Percentiles rank a stretch among this genome's conserved stretches.
phyloP scores from a whole-genome alignment of 1,284 basidiomycete species.

The Ustilago bromivora region DNA sequence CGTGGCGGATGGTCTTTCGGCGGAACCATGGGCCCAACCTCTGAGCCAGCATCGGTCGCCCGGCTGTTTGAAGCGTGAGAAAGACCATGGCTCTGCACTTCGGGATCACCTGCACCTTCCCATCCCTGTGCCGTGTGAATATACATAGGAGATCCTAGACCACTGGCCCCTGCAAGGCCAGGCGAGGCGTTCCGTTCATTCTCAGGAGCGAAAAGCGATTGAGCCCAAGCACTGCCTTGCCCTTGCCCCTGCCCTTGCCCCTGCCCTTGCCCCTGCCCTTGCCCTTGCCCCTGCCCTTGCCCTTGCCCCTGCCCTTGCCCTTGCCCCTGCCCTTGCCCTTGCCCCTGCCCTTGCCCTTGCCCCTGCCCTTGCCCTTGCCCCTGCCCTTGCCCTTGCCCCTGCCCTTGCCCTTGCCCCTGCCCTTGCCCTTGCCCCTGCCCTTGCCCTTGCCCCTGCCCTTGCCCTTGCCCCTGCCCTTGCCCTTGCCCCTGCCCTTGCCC shows the following conservation, averaged over 20 bases:
- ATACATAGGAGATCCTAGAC: constrained; percentile 16
- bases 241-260: background rate
- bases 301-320: constrained; percentile 1
- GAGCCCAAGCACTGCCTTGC: constrained; percentile 1
- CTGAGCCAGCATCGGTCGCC: background rate
- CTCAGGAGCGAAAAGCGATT: constrained; percentile 9
- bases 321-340: background rate
- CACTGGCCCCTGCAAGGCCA: background rate
- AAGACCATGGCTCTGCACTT: background rate
- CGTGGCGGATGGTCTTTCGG: constrained; percentile 22
- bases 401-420: background rate
- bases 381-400: background rate
- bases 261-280: too few relatives aligned
- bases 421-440: background rate
- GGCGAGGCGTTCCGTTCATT: constrained; percentile 4
- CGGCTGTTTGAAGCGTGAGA: background rate
- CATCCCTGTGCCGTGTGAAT: background rate
- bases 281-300: background rate
- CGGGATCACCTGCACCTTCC: background rate
- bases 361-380: background rate
- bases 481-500: background rate
- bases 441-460: constrained; percentile 1
- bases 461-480: background rate
- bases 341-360: background rate
- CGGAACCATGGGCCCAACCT: constrained; percentile 15